Evolutionary conservation across 2,329 filamentous ascomycete species (phyloP).

Genomic region (Graphilbum fragrans): DNA sequence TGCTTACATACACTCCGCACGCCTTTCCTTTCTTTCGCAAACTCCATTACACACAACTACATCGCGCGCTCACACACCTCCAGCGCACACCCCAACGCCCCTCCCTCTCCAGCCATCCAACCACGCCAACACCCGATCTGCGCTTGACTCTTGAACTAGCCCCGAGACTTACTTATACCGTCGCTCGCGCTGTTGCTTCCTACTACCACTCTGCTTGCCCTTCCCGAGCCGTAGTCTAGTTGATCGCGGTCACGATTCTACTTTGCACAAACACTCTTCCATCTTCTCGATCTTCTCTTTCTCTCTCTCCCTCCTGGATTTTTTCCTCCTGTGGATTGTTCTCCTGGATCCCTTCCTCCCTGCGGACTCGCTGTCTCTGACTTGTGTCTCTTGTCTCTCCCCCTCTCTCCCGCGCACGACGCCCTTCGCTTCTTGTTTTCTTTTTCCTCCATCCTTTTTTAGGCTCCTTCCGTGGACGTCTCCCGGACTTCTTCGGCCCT

Average conservation of each 20-base stretch:
- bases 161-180: slow-evolving; percentile 12
- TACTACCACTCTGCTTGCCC: background rate
- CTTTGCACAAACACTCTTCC: background rate
- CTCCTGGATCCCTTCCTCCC: background rate
- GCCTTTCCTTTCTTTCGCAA: background rate
- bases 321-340: background rate
- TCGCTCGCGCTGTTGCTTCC: slow-evolving; percentile 1
- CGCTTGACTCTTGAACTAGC: slow-evolving; percentile 17
- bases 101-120: background rate
- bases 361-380: no score
- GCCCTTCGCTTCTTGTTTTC: background rate
- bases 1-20: background rate
- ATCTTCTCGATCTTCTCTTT: background rate
- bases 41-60: background rate
- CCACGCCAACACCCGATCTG: slow-evolving; percentile 5
- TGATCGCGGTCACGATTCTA: slow-evolving; percentile 1
- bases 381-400: no score
- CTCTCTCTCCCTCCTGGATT: background rate
- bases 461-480: no score
- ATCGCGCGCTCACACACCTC: no score
- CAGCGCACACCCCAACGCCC: background rate
- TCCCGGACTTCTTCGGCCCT: no score
- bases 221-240: background rate
- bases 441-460: background rate
- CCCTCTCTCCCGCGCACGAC: no score